These are phyloP conservation scores for Leishmania major DNA, from an alignment of 208 protist genomes.

Conservation along the genomic window DNA sequence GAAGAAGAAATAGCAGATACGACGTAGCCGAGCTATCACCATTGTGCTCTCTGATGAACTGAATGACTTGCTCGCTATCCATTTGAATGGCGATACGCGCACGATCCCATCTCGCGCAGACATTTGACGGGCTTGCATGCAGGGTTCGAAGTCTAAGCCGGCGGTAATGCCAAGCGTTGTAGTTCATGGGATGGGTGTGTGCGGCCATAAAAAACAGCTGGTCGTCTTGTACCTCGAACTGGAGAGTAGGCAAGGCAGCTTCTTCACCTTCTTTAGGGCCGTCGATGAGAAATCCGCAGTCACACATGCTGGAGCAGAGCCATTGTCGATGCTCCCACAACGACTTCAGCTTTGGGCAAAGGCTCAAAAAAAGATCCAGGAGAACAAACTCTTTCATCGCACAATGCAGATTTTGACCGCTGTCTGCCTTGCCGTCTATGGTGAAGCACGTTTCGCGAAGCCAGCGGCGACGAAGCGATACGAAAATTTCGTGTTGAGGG, in stretches of 20 bases:
- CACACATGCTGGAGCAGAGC: slow-evolving; percentile 34
- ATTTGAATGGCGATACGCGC: background rate
- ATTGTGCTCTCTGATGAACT: slow-evolving; percentile 63
- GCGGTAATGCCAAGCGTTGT: slow-evolving; percentile 84
- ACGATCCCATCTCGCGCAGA: background rate
- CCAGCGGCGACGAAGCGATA: slow-evolving; percentile 1
- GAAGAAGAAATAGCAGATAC: slow-evolving; percentile 68
- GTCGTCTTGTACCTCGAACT: slow-evolving; percentile 16
- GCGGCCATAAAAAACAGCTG: slow-evolving; percentile 43
- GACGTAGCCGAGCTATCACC: slow-evolving; percentile 54
- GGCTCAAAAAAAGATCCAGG: slow-evolving; percentile 48
- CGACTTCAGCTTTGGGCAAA: slow-evolving; percentile 40
- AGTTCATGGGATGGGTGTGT: slow-evolving; percentile 80
- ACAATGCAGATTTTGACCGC: background rate
- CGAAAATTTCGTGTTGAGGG: slow-evolving; percentile 14
- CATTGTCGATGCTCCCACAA: slow-evolving; percentile 66
- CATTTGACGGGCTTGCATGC: background rate
- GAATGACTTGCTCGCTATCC: slow-evolving; percentile 32
- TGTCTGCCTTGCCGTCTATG: background rate
- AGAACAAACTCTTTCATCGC: slow-evolving; percentile 51
- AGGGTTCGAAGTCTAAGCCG: slow-evolving; percentile 18
- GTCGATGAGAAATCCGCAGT: background rate
- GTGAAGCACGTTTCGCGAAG: background rate
- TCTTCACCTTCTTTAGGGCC: too few relatives aligned
- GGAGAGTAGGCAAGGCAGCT: background rate